These are phyloP conservation scores for Coprinopsis cinerea DNA, from an alignment of 768 basidiomycete species.

Conservation along the genomic window DNA sequence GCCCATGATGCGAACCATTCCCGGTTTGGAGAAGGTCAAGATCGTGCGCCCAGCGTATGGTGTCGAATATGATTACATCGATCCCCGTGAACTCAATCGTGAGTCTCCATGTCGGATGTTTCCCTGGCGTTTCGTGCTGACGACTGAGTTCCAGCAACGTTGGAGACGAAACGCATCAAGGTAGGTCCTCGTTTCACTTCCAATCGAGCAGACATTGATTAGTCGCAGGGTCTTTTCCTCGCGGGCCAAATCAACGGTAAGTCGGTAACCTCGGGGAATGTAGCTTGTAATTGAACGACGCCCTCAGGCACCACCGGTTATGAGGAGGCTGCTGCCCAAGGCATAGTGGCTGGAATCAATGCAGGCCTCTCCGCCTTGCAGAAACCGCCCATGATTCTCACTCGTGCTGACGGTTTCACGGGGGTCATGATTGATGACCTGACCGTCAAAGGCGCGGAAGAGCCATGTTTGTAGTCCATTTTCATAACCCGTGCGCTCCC, in stretches of 20 bases:
- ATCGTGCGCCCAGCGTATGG: conserved; percentile 87
- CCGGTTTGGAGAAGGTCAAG: conserved; percentile 77
- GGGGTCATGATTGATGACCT: conserved; percentile 94
- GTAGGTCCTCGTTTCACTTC: conserved; percentile 35
- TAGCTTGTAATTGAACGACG: not conserved
- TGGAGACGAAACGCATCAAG: conserved; percentile 82
- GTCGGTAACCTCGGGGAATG: not conserved
- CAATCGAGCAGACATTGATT: too few relatives aligned
- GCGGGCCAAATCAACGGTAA: conserved; percentile 86
- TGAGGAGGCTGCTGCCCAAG: conserved; percentile 91
- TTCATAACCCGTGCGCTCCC: conserved; percentile 6
- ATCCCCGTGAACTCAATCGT: conserved; percentile 77
- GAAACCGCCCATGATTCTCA: conserved; percentile 54
- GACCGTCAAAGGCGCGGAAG: conserved; percentile 82
- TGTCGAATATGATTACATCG: conserved; percentile 89
- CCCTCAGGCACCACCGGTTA: conserved; percentile 79
- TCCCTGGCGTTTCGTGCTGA: not conserved
- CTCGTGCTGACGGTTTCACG: conserved; percentile 80
- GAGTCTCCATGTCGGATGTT: conserved; percentile 21
- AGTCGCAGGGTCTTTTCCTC: conserved; percentile 84
- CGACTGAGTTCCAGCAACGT: conserved; percentile 44
- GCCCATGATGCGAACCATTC: conserved; percentile 76
- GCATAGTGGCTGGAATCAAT: conserved; percentile 82
- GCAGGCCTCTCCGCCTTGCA: conserved; percentile 66
- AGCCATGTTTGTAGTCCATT: conserved; percentile 61